phyloP scores from a whole-genome alignment of 1,284 basidiomycete genomes.

The Exobasidium cylindrosporum region DNA sequence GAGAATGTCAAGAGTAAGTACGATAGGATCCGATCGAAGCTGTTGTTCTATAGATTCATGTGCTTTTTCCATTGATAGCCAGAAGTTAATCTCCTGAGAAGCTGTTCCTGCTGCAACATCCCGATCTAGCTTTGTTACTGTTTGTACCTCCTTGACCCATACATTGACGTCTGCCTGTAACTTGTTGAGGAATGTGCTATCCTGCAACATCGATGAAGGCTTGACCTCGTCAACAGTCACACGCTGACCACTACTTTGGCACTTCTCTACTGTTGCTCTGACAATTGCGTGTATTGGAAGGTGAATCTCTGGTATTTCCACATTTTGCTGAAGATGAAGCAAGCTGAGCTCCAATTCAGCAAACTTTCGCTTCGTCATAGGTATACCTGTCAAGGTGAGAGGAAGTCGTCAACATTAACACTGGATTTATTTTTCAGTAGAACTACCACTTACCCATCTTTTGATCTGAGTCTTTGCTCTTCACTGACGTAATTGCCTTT shows the following conservation, averaged over 20 bases:
- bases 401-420: neutral
- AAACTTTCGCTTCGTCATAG: slow-evolving; percentile 98
- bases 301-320: slow-evolving; percentile 95
- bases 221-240: slow-evolving; percentile 77
- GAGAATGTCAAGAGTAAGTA: slow-evolving; percentile 86
- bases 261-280: slow-evolving; percentile 68
- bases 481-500: slow-evolving; percentile 23
- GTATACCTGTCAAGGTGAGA: slow-evolving; percentile 67
- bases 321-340: slow-evolving; percentile 94
- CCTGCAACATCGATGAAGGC: slow-evolving; percentile 67
- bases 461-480: slow-evolving; percentile 56
- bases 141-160: slow-evolving; percentile 98
- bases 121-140: slow-evolving; percentile 83
- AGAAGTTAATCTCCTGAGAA: slow-evolving; percentile 98
- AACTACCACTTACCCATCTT: slow-evolving; percentile 73
- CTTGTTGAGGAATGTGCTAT: slow-evolving; percentile 87
- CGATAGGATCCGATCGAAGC: slow-evolving; percentile 84
- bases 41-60: slow-evolving; percentile 90
- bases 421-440: too few species aligned
- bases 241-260: slow-evolving; percentile 62
- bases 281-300: slow-evolving; percentile 88
- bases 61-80: slow-evolving; percentile 89
- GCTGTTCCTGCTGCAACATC: slow-evolving; percentile 95
- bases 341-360: slow-evolving; percentile 95
- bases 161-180: slow-evolving; percentile 90